Conservation (phyloP, 768 basidiomycete genomes). For the Suillus brevipes region DNA sequence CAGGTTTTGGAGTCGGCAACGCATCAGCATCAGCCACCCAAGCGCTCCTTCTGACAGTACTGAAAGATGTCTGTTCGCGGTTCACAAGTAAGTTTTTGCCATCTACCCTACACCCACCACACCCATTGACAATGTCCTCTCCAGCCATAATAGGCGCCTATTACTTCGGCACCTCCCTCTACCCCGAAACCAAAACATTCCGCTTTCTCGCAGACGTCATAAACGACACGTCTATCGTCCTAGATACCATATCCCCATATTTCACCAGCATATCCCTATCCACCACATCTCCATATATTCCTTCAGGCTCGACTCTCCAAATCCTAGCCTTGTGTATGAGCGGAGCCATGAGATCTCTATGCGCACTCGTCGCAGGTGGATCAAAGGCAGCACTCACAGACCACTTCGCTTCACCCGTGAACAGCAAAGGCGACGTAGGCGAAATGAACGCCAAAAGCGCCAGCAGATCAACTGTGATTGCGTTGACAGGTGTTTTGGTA, state of each 20-base stretch:
- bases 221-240: conserved; percentile 59
- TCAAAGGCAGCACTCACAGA: conserved; percentile 69
- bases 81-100: conserved; percentile 52
- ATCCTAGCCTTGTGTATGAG: conserved; percentile 55
- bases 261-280: conserved; percentile 37
- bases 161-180: conserved; percentile 60
- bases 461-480: conserved; percentile 70
- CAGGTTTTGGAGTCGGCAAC: conserved; percentile 72
- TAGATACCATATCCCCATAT: conserved; percentile 61
- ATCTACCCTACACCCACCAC: background rate
- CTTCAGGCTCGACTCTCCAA: conserved; percentile 38
- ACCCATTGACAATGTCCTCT: background rate
- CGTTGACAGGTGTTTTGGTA: conserved; percentile 67
- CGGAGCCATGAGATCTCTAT: conserved; percentile 57
- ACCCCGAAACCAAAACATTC: conserved; percentile 70
- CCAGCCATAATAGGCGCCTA: conserved; percentile 66
- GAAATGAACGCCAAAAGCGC: conserved; percentile 73
- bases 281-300: conserved; percentile 33
- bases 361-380: conserved; percentile 64
- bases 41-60: conserved; percentile 61
- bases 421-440: conserved; percentile 60
- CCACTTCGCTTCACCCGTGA: conserved; percentile 58
- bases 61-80: conserved; percentile 65
- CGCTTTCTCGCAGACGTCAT: conserved; percentile 66
- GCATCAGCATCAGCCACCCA: conserved; percentile 64